A percentile compares a stretch with the other conserved stretches of the same genome.
Evolutionary conservation across 805 yeast genomes (phyloP).

Genomic region (Candida maesae): DNA sequence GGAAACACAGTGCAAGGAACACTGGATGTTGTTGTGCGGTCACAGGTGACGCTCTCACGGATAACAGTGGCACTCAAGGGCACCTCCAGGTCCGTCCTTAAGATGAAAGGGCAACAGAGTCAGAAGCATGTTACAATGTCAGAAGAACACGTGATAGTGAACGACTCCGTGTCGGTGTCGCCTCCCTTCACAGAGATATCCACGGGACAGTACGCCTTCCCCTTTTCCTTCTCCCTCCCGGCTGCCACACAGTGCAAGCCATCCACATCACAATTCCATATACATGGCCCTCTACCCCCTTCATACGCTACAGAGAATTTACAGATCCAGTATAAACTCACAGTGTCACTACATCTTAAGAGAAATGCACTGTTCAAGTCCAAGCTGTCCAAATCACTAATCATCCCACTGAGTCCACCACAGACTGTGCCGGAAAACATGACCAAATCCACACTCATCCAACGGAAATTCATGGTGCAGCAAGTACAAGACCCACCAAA

Average conservation of each 20-base stretch:
- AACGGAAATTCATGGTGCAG: slow-evolving; percentile 4
- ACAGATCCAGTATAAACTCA: slow-evolving; percentile 10
- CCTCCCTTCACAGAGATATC: slow-evolving; percentile 8
- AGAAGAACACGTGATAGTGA: slow-evolving; percentile 9
- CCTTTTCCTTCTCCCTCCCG: slow-evolving; percentile 12
- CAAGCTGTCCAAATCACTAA: slow-evolving; percentile 8
- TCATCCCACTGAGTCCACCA: slow-evolving; percentile 10
- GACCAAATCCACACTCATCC: slow-evolving; percentile 6
- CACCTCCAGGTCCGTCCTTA: slow-evolving; percentile 1
- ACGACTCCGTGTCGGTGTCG: slow-evolving; percentile 10
- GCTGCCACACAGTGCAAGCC: slow-evolving; percentile 12
- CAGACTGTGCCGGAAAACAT: slow-evolving; percentile 6
- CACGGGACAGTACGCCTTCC: slow-evolving; percentile 9
- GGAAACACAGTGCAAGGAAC: slow-evolving; percentile 6
- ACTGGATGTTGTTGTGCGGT: slow-evolving; percentile 6
- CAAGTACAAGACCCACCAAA: slow-evolving; percentile 9
- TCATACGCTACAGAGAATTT: slow-evolving; percentile 10
- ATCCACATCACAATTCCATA: slow-evolving; percentile 6
- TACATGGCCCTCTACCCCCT: slow-evolving; percentile 10
- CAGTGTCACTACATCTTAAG: slow-evolving; percentile 5
- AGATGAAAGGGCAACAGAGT: no score
- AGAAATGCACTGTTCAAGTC: slow-evolving; percentile 6
- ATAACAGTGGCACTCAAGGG: slow-evolving; percentile 10
- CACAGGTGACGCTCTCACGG: slow-evolving; percentile 4
- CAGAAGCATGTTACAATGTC: no score